Evolutionary conservation across 148 eudicot genomes (phyloP).

Genomic region (Heliamphora exappendiculata): DNA sequence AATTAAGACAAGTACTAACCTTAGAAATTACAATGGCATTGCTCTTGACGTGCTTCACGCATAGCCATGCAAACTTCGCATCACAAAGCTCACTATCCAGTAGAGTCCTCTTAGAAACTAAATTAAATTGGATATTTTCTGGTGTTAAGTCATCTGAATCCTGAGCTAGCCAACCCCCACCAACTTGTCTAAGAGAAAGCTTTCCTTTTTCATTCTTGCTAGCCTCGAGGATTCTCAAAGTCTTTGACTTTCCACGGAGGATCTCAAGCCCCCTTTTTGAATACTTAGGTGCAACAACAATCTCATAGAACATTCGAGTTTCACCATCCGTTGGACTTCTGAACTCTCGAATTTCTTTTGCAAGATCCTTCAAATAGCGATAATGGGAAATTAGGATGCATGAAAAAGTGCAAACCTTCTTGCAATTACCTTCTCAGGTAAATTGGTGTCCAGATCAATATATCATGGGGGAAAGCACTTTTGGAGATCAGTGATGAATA

Average conservation of each 20-base stretch:
- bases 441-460: background rate
- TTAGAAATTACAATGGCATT: conserved; percentile 95
- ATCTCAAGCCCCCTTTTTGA: conserved; percentile 80
- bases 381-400: background rate
- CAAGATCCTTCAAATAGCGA: conserved; percentile 54
- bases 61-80: conserved; percentile 95
- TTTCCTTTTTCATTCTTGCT: conserved; percentile 71
- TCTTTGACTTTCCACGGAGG: conserved; percentile 93
- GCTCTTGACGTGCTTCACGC: conserved; percentile 98
- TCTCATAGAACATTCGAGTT: conserved; percentile 98
- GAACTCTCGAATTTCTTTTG: conserved; percentile 82
- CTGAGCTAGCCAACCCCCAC: conserved; percentile 98
- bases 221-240: conserved; percentile 92
- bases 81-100: conserved; percentile 60
- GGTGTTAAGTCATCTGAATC: conserved; percentile 88
- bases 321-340: conserved; percentile 96
- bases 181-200: conserved; percentile 86
- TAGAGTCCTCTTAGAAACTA: conserved; percentile 56
- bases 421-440: background rate
- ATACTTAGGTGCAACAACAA: conserved; percentile 89
- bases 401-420: background rate
- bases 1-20: conserved; percentile 30
- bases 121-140: conserved; percentile 61
- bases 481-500: background rate
- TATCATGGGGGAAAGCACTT: background rate